A percentile compares a stretch with the other conserved stretches of the same genome.
These are phyloP conservation scores for Lolium multiflorum DNA, from an alignment of 176 grass and related monocot genomes.

Conservation along the genomic window DNA sequence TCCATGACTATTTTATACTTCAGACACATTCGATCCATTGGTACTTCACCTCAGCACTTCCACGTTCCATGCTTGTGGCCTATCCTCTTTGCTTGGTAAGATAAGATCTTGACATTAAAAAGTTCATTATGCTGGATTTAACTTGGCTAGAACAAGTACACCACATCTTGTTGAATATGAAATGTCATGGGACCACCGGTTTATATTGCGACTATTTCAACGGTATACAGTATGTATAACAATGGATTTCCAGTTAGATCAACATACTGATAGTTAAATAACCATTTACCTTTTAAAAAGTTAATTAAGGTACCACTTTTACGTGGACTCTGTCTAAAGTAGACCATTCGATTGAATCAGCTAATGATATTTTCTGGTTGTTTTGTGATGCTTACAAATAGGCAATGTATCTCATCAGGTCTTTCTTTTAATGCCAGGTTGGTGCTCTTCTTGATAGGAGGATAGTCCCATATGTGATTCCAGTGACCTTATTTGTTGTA, in stretches of 20 bases:
- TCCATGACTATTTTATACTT: slow-evolving; percentile 55
- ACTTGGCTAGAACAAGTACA: slow-evolving; percentile 15
- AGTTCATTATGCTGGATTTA: background rate
- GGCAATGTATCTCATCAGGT: background rate
- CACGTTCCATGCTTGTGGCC: slow-evolving; percentile 81
- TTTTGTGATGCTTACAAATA: slow-evolving; percentile 23
- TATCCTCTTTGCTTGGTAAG: slow-evolving; percentile 95
- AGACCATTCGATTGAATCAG: slow-evolving; percentile 6
- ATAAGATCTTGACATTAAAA: slow-evolving; percentile 19
- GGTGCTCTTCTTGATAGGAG: slow-evolving; percentile 87
- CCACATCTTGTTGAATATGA: background rate
- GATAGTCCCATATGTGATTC: slow-evolving; percentile 74
- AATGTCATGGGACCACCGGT: background rate
- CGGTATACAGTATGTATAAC: background rate
- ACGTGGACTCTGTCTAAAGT: background rate
- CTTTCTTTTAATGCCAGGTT: slow-evolving; percentile 64
- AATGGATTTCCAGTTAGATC: background rate
- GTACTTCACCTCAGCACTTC: slow-evolving; percentile 98
- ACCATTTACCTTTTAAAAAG: background rate
- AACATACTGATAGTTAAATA: background rate
- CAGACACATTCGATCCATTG: slow-evolving; percentile 91
- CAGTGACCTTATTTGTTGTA: slow-evolving; percentile 87
- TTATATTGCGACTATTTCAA: slow-evolving; percentile 25
- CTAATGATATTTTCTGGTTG: slow-evolving; percentile 1
- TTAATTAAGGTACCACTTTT: background rate